A percentile compares a stretch with the other conserved stretches of the same genome.
Conservation (phyloP, 768 basidiomycete species). For the Phanerochaete sordida region DNA sequence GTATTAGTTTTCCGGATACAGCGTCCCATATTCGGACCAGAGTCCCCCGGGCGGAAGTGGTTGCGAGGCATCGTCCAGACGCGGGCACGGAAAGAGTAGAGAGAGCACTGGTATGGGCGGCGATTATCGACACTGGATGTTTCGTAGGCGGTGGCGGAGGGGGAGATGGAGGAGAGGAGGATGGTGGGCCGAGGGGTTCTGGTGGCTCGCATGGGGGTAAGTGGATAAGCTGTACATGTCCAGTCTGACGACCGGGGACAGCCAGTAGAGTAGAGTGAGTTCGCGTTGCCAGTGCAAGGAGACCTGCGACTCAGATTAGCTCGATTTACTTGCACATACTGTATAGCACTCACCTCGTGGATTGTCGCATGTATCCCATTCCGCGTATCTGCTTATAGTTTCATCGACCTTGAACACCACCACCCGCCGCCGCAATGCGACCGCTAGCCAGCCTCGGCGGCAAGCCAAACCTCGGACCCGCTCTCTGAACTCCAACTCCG, state of each 20-base stretch:
- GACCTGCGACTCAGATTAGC: conserved; percentile 41
- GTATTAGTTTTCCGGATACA: conserved; percentile 62
- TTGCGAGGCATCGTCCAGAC: conserved; percentile 78
- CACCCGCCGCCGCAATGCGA: conserved; percentile 74
- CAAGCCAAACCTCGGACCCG: conserved; percentile 76
- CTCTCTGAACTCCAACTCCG: conserved; percentile 88
- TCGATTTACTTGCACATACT: neutral
- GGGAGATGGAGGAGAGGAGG: conserved; percentile 44
- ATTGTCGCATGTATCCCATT: conserved; percentile 90
- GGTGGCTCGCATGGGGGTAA: conserved; percentile 76
- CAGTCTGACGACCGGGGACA: conserved; percentile 81
- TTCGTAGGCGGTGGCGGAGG: conserved; percentile 56
- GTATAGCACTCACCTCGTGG: conserved; percentile 53
- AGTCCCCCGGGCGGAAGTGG: conserved; percentile 80
- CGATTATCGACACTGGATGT: conserved; percentile 75
- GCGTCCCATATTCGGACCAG: conserved; percentile 87
- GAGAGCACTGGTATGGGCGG: conserved; percentile 77
- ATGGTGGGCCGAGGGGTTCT: conserved; percentile 51
- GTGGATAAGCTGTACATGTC: conserved; percentile 85
- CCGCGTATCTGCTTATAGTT: conserved; percentile 57
- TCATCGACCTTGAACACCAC: conserved; percentile 72
- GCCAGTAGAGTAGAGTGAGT: conserved; percentile 77
- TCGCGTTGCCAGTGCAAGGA: conserved; percentile 77
- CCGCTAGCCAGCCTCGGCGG: conserved; percentile 80
- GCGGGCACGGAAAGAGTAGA: conserved; percentile 74